Base-by-base conservation (phyloP, 768 basidiomycete species). In the Lactarius vividus region DNA sequence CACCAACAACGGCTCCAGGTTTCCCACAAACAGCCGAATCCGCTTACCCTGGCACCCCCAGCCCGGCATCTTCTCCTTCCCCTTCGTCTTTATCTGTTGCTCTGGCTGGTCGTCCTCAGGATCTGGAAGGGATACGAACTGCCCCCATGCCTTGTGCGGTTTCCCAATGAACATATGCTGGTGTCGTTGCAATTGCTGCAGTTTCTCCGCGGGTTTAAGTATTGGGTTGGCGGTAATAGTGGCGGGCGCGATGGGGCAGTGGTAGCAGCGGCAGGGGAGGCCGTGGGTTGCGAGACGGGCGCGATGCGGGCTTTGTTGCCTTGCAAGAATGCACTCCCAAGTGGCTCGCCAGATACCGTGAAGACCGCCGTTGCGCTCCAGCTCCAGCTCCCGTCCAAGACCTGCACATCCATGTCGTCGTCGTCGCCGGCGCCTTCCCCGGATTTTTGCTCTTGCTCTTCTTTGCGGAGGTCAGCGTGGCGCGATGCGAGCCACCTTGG, bases 141-240 rank as follows among this genome's bases (percentile, higher is more conserved):
- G 52, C 35, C 61, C 66, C 66, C 66, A 67, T 9, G 61, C 11
- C 52, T 54, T 55, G 26, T 10, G 67, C 37, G 33, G 54, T 60
- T 65, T 57, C 15, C 63, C 58, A 2, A 65, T 60, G 9, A 60
- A 64, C 10, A 23, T 31, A 26, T 57, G 23, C 23, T 3, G 44
- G 1, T 23, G 58, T 13, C n/a, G 23, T 20, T 23, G 46, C 11
- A 15, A 7, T 23, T 29, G 28, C 16, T 18, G 46, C 23, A 10
- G 28, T 20, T 23, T 18, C 23, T 28, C 31, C 23, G 53, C 6
- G n/a, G 57, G 28, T 15, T 13, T 15, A 2, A 23, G 40, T 35
- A 3, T 39, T 7, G 59, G 20, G 2, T 5, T 28, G 4, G 40
- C 4, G 10, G 10, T 33, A 33, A 33, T 0, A 33, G 0, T 33